Conservation (phyloP, 805 yeast genomes). For the Wickerhamomyces sydowiorum region DNA sequence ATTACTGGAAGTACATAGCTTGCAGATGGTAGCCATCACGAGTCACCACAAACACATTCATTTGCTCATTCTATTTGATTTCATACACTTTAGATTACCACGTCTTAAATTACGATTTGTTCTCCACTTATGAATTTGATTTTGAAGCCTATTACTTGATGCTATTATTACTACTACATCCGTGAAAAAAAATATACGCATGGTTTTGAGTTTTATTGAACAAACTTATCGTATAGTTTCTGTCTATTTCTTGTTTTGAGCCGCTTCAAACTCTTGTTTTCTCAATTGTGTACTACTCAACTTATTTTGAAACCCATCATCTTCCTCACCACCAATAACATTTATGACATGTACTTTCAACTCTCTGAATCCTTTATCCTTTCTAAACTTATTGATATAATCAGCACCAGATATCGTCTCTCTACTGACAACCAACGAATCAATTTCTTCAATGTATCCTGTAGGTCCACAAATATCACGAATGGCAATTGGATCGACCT, state of each 20-base stretch:
- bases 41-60: neutral
- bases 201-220: too few relatives aligned
- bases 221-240: too few relatives aligned
- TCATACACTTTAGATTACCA: too few relatives aligned
- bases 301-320: slow-evolving; percentile 60
- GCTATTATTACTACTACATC: too few relatives aligned
- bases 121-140: too few relatives aligned
- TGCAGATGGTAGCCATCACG: too few relatives aligned
- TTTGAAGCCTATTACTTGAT: too few relatives aligned
- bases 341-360: slow-evolving; percentile 49
- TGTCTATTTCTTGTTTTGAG: too few relatives aligned
- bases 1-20: too few relatives aligned
- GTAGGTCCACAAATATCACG: slow-evolving; percentile 95
- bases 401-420: slow-evolving; percentile 78
- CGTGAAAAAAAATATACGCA: too few relatives aligned
- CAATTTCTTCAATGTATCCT: slow-evolving; percentile 63
- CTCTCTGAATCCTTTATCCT: slow-evolving; percentile 44
- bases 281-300: slow-evolving; percentile 83
- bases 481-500: slow-evolving; percentile 53
- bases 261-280: slow-evolving; percentile 22
- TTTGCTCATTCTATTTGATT: neutral
- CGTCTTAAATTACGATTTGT: too few relatives aligned
- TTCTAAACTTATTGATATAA: slow-evolving; percentile 61
- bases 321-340: slow-evolving; percentile 61
- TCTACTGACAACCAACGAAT: slow-evolving; percentile 73